Evolutionary conservation across 1,139 yeast species (phyloP), one percentile per base, ranked within the genome.

Genomic region (Meyerozyma guilliermondii): DNA sequence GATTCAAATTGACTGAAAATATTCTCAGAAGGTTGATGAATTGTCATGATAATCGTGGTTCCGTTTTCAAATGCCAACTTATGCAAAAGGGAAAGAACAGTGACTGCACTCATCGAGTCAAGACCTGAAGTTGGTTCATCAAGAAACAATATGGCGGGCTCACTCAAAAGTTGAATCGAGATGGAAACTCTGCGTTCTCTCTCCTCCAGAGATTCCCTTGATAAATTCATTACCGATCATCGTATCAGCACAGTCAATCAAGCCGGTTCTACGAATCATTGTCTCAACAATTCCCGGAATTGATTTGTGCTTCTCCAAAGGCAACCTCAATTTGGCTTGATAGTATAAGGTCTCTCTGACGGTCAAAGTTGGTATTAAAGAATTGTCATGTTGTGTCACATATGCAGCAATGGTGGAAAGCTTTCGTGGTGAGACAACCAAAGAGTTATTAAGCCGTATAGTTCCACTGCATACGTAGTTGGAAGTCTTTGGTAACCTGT

Each of bases 101-200:
- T 76, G 1, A 79, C 71, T 0, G 96, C 87, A 0, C 95, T 86
- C 42, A 86, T 80, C 18, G 92, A 79, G 59, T 88, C 96, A 20
- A 88, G 68, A 0, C 96, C 96, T 1, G 95, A 85, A 0, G 96
- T 87, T 1, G 96, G 96, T 52, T 88, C 96, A 62, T 88, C 96
- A 35, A 87, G 63, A 43, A 87, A 73, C 39, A 87, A 62, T 27
- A 87, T 74, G 48, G 81, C 81, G 0, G 95, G 94, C 42, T 79
- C 78, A 43, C 82, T 81, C 33, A 87, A 65, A 35, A 87, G 65
- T 57, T 87, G 95, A 38, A 84, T 77, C 2, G 92, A 92, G 59
- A 87, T 87, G 0, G 92, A 81, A 1, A 87, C 87, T 50, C 96
- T 74, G 54, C 95, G 68, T 53, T 84, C n/a, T 85, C 54, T 87